phyloP scores from a whole-genome alignment of 768 basidiomycete genomes.

The Floccularia luteovirens region DNA sequence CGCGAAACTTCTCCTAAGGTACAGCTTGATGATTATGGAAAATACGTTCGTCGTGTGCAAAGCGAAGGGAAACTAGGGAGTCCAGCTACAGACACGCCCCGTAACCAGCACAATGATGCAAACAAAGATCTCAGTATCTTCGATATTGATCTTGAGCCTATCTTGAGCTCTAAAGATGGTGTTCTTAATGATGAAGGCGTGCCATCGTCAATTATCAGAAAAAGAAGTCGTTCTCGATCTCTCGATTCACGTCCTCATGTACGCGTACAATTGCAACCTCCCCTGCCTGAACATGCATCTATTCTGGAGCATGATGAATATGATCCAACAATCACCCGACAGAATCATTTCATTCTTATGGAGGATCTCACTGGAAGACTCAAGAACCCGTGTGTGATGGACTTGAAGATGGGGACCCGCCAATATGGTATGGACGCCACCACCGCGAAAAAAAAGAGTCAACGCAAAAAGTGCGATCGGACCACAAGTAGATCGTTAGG shows the following conservation, averaged over 20 bases:
- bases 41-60: slow-evolving; percentile 52
- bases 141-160: slow-evolving; percentile 32
- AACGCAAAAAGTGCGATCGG: slow-evolving; percentile 95
- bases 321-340: slow-evolving; percentile 58
- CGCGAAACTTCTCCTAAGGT: slow-evolving; percentile 32
- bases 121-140: slow-evolving; percentile 27
- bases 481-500: slow-evolving; percentile 91
- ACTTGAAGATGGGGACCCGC: slow-evolving; percentile 99
- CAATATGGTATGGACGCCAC: slow-evolving; percentile 98
- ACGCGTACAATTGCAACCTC: slow-evolving; percentile 16
- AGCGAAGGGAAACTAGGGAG: slow-evolving; percentile 48
- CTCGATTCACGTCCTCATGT: slow-evolving; percentile 22
- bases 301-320: slow-evolving; percentile 25
- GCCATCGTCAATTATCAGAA: slow-evolving; percentile 29
- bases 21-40: slow-evolving; percentile 24
- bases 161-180: slow-evolving; percentile 8
- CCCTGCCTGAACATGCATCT: slow-evolving; percentile 16
- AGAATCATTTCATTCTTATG: slow-evolving; percentile 98
- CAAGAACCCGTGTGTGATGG: slow-evolving; percentile 90
- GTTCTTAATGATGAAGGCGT: slow-evolving; percentile 15
- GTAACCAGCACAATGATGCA: slow-evolving; percentile 14
- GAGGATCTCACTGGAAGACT: slow-evolving; percentile 93
- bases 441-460: slow-evolving; percentile 90
- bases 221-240: slow-evolving; percentile 36
- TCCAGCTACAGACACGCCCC: slow-evolving; percentile 20